Base-by-base conservation (phyloP, 768 basidiomycete species). In the Rhodotorula diobovata region DNA sequence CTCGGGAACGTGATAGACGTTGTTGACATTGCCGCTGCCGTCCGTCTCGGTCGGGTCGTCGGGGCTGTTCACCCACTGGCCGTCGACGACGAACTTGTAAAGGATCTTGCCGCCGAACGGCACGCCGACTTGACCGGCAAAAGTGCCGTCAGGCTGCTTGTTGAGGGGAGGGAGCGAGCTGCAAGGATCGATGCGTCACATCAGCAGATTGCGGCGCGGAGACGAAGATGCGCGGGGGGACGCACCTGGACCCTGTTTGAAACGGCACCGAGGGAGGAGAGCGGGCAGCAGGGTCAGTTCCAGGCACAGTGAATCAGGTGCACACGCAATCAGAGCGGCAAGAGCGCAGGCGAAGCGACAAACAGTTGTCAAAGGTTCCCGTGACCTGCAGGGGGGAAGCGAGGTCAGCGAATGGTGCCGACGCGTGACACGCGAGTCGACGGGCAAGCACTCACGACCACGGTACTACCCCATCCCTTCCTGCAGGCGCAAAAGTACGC, bases 51-150 rank as follows among this genome's bases (percentile, higher is more conserved):
- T 86, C 12, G 87, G 86, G 67, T 83, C 83, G 69, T 83, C 83
- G 46, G 84, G 82, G 58, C 83, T 83, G 58, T 84, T 82, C 59
- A 81, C 76, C 90, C 89, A 91, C 69, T 80, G 28, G 10, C 87
- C 87, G 78, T 92, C 90, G 63, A 91, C 89, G 78, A 91, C 82
- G 78, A 86, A 92, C 80, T 92, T 92, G 85, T 89, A 92, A 14
- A 82, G 77, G 67, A 89, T 81, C 76, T 86, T 88, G 61, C 85
- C 78, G 58, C 83, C 85, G 85, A 85, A 90, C 2, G 88, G 87
- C 41, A 90, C 81, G 60, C 80, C 77, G 34, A 85, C 81, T 10
- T 80, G 82, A 32, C 84, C 86, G 63, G 82, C 81, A 80, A 90
- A 91, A 61, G 87, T 87, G 39, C 81, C 77, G 28, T 83, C 80